Base-by-base conservation (phyloP, 2,329 filamentous ascomycete species). In the Zymoseptoria pseudotritici region DNA sequence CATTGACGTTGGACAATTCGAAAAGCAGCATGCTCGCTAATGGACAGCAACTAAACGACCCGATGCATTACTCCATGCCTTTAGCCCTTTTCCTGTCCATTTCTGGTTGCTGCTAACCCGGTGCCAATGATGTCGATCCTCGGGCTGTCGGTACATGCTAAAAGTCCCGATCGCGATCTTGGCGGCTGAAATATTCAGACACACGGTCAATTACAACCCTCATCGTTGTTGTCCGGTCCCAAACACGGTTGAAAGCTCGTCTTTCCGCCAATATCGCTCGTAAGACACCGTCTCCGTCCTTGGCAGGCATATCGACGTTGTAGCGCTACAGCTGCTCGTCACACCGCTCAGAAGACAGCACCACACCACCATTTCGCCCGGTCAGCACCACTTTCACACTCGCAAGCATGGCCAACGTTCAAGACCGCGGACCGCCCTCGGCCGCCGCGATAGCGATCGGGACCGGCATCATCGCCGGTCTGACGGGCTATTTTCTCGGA, bases 401-500 rank as follows among this genome's bases (percentile, higher is more conserved):
- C 46, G 52, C 52, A 24, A 29, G 7, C 60, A 70, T 70, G 68
- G 67, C 65, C 31, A 68, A 61, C 57, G 59, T 65, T 19, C 68
- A 67, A 58, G 70, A 71, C 53, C 66, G 65, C 29, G 63, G 61
- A 11, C 76, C 81, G 13, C 80, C 83, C 2, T 83, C 81, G 3
- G 80, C 80, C 11, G 75, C 77, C 13, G 82, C 84, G 62, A 80
- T 91, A 60, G 79, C 91, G 53, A 77, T 93, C 63, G 85, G 86
- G 58, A 91, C 90, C 19, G 86, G 86, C 65, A 82, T 95, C 63
- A 78, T 93, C 59, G 83, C 87, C 63, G 86, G 89, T 66, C 73
- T 94, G 57, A 83, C 85, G 1, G 92, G 92, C 68, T 96, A 93
- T 76, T 84, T 91, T 68, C 74, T 86, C 61, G 84, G 84, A 58